Evolutionary conservation across 495 filamentous ascomycete species (phyloP).

Genomic region (Penicillium fimorum): DNA sequence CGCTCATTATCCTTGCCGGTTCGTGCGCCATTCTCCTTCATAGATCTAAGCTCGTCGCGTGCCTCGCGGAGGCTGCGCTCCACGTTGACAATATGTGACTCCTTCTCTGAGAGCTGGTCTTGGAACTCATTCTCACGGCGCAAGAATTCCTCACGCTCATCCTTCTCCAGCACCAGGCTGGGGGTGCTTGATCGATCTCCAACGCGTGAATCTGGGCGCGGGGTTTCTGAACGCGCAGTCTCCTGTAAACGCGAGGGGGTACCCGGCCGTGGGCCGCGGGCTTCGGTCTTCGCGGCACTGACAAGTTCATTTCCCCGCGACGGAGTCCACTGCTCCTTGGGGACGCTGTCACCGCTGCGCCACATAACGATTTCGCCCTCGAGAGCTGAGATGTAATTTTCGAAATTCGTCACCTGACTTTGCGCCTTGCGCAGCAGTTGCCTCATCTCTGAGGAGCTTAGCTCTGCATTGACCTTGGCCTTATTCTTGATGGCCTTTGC

Average conservation of each 20-base stretch:
- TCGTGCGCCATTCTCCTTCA: conserved; percentile 80
- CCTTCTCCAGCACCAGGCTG: conserved; percentile 85
- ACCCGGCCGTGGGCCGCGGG: conserved; percentile 62
- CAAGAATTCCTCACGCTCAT: conserved; percentile 94
- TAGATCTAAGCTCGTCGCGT: conserved; percentile 73
- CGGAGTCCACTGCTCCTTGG: conserved; percentile 78
- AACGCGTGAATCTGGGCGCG: conserved; percentile 74
- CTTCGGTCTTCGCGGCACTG: conserved; percentile 55
- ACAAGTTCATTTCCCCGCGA: conserved; percentile 57
- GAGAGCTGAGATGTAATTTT: conserved; percentile 78
- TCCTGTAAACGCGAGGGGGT: conserved; percentile 79
- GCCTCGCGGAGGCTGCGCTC: conserved; percentile 77
- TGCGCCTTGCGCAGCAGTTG: conserved; percentile 87
- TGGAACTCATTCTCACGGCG: conserved; percentile 95
- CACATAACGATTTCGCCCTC: conserved; percentile 83
- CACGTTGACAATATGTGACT: conserved; percentile 71
- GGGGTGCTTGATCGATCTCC: conserved; percentile 89
- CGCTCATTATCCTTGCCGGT: conserved; percentile 85
- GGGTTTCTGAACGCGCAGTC: conserved; percentile 54
- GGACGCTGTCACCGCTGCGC: conserved; percentile 84
- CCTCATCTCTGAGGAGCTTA: conserved; percentile 94
- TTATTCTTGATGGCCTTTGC: conserved; percentile 99
- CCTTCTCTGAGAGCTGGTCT: conserved; percentile 91
- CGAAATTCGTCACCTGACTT: conserved; percentile 81
- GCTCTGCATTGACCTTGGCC: conserved; percentile 97